These are phyloP conservation scores for Brassica balearica DNA, from an alignment of 441 rosid genomes.

Conservation along the genomic window DNA sequence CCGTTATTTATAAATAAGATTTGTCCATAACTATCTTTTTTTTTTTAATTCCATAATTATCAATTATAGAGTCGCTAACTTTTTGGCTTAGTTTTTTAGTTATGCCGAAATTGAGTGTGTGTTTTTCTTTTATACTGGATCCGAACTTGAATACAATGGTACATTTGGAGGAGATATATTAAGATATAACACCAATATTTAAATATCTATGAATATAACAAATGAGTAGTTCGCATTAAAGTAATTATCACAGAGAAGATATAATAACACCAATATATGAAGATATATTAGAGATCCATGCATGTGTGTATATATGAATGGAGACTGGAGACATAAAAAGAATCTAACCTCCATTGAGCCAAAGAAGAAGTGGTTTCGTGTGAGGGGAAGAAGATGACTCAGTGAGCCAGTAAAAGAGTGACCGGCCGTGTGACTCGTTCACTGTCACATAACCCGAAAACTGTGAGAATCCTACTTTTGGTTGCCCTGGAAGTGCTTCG, in stretches of 20 bases:
- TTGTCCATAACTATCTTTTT: background rate
- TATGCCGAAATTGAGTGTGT: background rate
- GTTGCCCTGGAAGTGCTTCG: conserved; percentile 83
- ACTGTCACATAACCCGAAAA: conserved; percentile 83
- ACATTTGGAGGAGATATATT: background rate
- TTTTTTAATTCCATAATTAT: background rate
- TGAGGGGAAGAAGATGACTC: conserved; percentile 63
- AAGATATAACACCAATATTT: background rate
- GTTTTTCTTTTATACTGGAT: background rate
- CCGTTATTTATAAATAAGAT: background rate
- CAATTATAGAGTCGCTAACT: background rate
- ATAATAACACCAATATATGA: conserved; percentile 11
- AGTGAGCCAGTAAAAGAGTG: conserved; percentile 88
- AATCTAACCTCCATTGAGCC: conserved; percentile 93
- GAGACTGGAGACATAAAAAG: background rate
- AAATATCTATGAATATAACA: background rate
- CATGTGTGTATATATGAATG: background rate
- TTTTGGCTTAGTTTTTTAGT: background rate
- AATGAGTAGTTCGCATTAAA: background rate
- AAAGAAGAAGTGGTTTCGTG: conserved; percentile 80
- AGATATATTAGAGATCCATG: conserved; percentile 1
- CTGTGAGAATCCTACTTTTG: conserved; percentile 70
- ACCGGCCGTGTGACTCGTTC: conserved; percentile 65
- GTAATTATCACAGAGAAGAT: background rate
- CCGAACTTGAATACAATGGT: background rate